phyloP scores from a whole-genome alignment of 106 monocot species.

The Phalaenopsis equestris region DNA sequence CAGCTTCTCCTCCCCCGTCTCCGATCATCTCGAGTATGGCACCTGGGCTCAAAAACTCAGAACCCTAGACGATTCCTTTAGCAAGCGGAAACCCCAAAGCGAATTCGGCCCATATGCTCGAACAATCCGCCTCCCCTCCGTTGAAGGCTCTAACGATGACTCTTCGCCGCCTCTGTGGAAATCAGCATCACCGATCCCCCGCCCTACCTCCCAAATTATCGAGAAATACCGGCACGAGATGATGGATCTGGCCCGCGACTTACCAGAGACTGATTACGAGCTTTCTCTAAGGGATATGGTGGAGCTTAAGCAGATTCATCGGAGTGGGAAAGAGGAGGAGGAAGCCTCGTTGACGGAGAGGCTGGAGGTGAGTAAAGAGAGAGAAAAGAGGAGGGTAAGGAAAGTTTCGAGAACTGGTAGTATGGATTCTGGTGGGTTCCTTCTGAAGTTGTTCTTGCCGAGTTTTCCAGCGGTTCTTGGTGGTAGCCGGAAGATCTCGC shows the following conservation, averaged over 20 bases:
- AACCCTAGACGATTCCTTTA: constrained; percentile 15
- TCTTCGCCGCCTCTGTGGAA: constrained; percentile 35
- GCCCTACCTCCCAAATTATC: constrained; percentile 15
- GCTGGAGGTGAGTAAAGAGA: neutral
- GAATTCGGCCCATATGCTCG: constrained; percentile 29
- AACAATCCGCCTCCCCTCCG: neutral
- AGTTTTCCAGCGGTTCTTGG: neutral
- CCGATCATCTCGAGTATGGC: neutral
- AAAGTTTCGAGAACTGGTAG: constrained; percentile 18
- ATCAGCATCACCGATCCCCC: neutral
- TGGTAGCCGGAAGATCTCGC: constrained; percentile 4
- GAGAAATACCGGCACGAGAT: constrained; percentile 38
- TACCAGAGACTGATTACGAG: constrained; percentile 34
- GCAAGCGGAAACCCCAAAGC: neutral
- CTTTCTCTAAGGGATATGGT: constrained; percentile 47
- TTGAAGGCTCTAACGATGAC: neutral
- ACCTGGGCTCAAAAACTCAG: constrained; percentile 1
- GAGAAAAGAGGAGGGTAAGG: neutral
- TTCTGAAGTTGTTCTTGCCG: constrained; percentile 24
- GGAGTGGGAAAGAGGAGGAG: neutral
- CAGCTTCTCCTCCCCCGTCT: neutral
- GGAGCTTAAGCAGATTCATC: neutral
- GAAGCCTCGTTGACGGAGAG: constrained; percentile 3
- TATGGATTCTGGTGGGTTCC: constrained; percentile 12
- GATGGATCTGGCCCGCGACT: constrained; percentile 33